These are phyloP conservation scores for Beta vulgaris DNA, from an alignment of 148 eudicot genomes.

Conservation along the genomic window DNA sequence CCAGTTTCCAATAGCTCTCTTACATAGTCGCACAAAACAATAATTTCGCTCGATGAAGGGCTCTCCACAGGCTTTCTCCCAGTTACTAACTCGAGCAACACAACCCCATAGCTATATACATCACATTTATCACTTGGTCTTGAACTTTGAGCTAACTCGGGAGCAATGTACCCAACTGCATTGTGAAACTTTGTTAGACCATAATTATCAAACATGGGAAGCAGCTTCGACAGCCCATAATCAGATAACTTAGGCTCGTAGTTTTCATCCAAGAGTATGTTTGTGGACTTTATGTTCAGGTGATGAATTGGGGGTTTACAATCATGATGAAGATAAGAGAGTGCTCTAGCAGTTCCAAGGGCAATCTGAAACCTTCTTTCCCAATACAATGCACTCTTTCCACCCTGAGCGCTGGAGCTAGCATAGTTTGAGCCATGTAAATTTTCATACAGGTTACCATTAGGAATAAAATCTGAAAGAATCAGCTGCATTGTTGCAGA, in stretches of 20 bases:
- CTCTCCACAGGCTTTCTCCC: constrained; percentile 94
- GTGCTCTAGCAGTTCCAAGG: constrained; percentile 77
- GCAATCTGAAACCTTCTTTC: constrained; percentile 73
- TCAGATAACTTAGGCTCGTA: constrained; percentile 74
- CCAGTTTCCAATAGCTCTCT: constrained; percentile 65
- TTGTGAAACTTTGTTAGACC: constrained; percentile 65
- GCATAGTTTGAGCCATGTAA: constrained; percentile 65
- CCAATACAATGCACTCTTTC: constrained; percentile 68
- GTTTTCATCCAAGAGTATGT: constrained; percentile 70
- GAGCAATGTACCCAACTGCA: constrained; percentile 87
- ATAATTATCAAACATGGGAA: constrained; percentile 64
- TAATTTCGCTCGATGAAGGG: constrained; percentile 56
- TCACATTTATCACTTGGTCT: constrained; percentile 76
- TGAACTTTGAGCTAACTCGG: constrained; percentile 76
- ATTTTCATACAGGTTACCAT: constrained; percentile 76
- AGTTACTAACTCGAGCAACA: constrained; percentile 82
- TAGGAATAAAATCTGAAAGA: constrained; percentile 63
- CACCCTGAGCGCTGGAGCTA: constrained; percentile 65
- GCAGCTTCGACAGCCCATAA: constrained; percentile 70
- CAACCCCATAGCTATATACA: constrained; percentile 84
- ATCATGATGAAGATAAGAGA: constrained; percentile 90
- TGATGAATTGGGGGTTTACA: constrained; percentile 79
- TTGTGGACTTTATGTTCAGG: constrained; percentile 78
- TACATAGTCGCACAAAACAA: constrained; percentile 81
- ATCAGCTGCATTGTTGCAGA: constrained; percentile 75